Percentiles rank a stretch among this genome's conserved stretches.
Conservation (phyloP, 2,329 filamentous ascomycete species). For the Aspergillus sp. region DNA sequence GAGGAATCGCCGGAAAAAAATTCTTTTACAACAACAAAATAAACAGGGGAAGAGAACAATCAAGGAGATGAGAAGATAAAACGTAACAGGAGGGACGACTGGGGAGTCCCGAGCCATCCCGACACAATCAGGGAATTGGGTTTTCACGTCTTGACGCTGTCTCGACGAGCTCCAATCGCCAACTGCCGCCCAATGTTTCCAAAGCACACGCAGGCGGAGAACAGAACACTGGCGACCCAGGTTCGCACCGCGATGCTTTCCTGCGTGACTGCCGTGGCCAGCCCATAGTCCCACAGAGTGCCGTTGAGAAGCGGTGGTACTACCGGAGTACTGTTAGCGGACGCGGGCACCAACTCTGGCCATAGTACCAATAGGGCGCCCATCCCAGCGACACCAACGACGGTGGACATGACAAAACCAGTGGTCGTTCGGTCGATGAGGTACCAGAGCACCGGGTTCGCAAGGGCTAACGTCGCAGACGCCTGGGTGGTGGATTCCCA, state of each 20-base stretch:
- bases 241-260: slow-evolving; percentile 64
- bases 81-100: not conserved
- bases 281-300: slow-evolving; percentile 29
- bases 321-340: slow-evolving; percentile 47
- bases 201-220: slow-evolving; percentile 93
- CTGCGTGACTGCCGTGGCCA: slow-evolving; percentile 41
- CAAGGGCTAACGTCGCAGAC: slow-evolving; percentile 81
- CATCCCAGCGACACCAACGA: slow-evolving; percentile 73
- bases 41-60: not conserved
- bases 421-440: slow-evolving; percentile 86
- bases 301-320: slow-evolving; percentile 25
- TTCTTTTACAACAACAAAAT: not conserved
- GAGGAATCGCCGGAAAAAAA: not conserved
- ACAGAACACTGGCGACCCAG: slow-evolving; percentile 91
- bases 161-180: slow-evolving; percentile 48
- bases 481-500: slow-evolving; percentile 96
- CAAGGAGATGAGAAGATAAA: not conserved
- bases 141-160: slow-evolving; percentile 19
- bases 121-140: not conserved
- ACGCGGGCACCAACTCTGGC: slow-evolving; percentile 73
- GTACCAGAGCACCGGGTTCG: slow-evolving; percentile 94
- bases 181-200: slow-evolving; percentile 88
- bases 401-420: slow-evolving; percentile 75
- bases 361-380: slow-evolving; percentile 71
- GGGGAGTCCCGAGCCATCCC: not conserved